These are phyloP conservation scores for Globisporangium apiculatum DNA, from an alignment of 352 stramenopile genomes.

Conservation along the genomic window DNA sequence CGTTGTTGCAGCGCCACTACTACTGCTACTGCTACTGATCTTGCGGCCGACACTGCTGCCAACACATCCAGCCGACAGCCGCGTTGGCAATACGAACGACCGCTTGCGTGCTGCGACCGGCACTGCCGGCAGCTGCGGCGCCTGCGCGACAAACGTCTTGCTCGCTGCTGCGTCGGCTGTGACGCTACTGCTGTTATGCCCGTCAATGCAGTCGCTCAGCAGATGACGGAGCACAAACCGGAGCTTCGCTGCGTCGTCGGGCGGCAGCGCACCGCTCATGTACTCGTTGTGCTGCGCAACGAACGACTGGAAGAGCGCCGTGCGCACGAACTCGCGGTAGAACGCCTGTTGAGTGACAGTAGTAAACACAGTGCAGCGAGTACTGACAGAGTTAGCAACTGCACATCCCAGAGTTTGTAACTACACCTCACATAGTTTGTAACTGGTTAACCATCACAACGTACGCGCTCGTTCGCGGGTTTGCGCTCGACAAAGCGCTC, in stretches of 20 bases:
- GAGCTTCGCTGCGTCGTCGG: conserved; percentile 31
- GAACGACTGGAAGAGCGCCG: conserved; percentile 34
- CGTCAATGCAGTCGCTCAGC: conserved; percentile 10
- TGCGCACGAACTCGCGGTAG: conserved; percentile 23
- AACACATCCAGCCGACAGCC: background rate
- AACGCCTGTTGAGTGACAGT: conserved; percentile 16
- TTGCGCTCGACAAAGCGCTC: conserved; percentile 20
- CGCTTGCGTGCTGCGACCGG: conserved; percentile 5
- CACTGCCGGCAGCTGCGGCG: conserved; percentile 12
- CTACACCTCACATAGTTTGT: too few species aligned
- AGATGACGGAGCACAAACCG: conserved; percentile 30
- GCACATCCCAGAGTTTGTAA: too few species aligned
- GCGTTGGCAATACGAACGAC: conserved; percentile 9
- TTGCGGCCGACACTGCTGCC: background rate
- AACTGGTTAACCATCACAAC: too few species aligned
- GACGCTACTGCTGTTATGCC: conserved; percentile 8
- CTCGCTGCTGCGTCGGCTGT: conserved; percentile 1
- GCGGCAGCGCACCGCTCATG: conserved; percentile 14
- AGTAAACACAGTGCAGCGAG: background rate
- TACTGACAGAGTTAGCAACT: background rate
- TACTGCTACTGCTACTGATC: background rate
- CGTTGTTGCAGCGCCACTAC: background rate
- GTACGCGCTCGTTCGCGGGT: conserved; percentile 18
- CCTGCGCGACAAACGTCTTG: conserved; percentile 38
- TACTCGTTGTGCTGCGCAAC: conserved; percentile 31